Conservation (phyloP, 176 grass and related monocot species). For the Lolium multiflorum region DNA sequence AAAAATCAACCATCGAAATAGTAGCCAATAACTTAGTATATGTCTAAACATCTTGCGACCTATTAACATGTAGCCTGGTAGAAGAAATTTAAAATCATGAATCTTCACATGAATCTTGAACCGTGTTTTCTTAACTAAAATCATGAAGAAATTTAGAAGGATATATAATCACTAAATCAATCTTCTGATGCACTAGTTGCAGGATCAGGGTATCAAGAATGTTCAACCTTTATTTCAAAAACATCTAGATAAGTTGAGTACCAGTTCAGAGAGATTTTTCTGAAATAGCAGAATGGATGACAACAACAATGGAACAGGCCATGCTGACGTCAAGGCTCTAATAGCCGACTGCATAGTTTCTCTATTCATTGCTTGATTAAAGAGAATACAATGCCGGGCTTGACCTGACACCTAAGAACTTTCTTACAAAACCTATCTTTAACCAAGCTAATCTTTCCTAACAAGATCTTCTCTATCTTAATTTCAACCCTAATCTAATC, state of each 20-base stretch:
- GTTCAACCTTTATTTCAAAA: neutral
- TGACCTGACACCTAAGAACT: neutral
- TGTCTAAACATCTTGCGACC: too few relatives aligned
- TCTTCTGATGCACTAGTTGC: neutral
- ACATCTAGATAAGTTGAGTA: neutral
- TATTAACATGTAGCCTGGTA: too few relatives aligned
- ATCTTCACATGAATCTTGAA: neutral
- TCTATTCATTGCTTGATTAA: slow-evolving; percentile 3
- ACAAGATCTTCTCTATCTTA: neutral
- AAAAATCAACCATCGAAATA: too few relatives aligned
- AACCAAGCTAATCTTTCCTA: neutral
- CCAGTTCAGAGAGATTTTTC: neutral
- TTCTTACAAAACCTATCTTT: neutral
- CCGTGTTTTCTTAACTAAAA: neutral
- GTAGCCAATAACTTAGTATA: too few relatives aligned
- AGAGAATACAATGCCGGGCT: neutral
- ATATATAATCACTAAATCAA: neutral
- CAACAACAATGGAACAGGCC: neutral
- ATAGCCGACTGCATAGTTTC: neutral
- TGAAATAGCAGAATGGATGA: neutral
- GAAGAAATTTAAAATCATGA: too few relatives aligned
- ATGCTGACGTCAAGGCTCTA: neutral
- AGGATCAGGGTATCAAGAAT: neutral
- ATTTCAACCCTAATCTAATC: neutral
- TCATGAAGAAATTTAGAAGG: neutral